Percentiles rank a stretch among this genome's conserved stretches.
Conservation (phyloP, 768 basidiomycete species). For the Psilocybe azurescens region DNA sequence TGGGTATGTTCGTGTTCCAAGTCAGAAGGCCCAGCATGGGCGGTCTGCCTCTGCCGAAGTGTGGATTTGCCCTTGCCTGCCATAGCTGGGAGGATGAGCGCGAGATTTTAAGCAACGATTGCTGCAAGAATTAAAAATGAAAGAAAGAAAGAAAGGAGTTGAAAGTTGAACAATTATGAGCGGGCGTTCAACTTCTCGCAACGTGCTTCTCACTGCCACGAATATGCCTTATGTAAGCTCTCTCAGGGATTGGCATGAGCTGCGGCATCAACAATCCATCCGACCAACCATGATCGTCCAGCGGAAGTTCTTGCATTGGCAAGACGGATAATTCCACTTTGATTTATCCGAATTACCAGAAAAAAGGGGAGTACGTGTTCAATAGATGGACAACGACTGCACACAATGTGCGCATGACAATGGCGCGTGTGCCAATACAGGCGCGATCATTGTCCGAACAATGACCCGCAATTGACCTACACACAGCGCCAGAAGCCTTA, state of each 20-base stretch:
- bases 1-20: slow-evolving; percentile 38
- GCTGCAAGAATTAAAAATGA: slow-evolving; percentile 13
- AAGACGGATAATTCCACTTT: no score
- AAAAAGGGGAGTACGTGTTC: no score
- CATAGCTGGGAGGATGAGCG: slow-evolving; percentile 34
- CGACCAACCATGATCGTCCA: not conserved
- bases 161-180: slow-evolving; percentile 3
- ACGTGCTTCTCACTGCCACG: slow-evolving; percentile 8
- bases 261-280: not conserved
- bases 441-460: no score
- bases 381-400: no score
- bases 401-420: no score
- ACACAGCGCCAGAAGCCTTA: no score
- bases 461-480: no score
- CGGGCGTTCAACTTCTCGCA: not conserved
- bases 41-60: slow-evolving; percentile 24
- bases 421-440: no score
- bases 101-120: slow-evolving; percentile 9
- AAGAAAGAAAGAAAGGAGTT: slow-evolving; percentile 12
- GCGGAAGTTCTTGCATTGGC: no score
- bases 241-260: not conserved
- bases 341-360: no score
- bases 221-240: not conserved
- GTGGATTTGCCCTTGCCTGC: slow-evolving; percentile 33
- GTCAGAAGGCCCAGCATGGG: slow-evolving; percentile 23